Evolutionary conservation across 2,329 filamentous ascomycete species (phyloP).

Genomic region (Cladophialophora yegresii): DNA sequence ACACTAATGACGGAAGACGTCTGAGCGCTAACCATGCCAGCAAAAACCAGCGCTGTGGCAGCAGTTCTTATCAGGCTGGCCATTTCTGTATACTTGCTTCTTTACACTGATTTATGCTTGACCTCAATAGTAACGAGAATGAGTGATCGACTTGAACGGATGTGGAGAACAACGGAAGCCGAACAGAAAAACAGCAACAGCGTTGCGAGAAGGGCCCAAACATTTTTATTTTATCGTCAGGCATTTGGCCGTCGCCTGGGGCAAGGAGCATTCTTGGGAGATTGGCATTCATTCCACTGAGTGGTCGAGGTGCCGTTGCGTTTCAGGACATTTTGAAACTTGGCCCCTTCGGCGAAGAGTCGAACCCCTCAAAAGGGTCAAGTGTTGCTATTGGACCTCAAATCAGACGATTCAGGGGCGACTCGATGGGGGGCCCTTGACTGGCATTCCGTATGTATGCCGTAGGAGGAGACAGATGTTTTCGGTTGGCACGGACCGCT

Average conservation of each 20-base stretch:
- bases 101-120: not conserved
- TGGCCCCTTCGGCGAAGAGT: not conserved
- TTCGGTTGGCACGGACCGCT: not conserved
- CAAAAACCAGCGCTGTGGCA: slow-evolving; percentile 18
- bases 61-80: slow-evolving; percentile 17
- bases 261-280: slow-evolving; percentile 7
- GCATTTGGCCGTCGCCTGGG: not conserved
- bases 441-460: not conserved
- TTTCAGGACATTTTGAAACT: slow-evolving; percentile 3
- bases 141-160: not conserved
- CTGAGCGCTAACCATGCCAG: slow-evolving; percentile 22
- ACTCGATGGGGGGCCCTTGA: not conserved
- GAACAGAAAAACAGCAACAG: not conserved
- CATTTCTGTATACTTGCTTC: slow-evolving; percentile 3
- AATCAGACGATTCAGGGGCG: not conserved
- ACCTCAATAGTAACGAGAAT: not conserved
- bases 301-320: not conserved
- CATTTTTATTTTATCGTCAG: not conserved
- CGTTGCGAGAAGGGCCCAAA: not conserved
- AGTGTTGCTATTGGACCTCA: not conserved
- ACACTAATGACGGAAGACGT: slow-evolving; percentile 21
- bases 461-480: not conserved
- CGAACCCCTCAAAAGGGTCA: not conserved
- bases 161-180: not conserved
- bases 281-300: not conserved